Evolutionary conservation across 1,139 yeast species (phyloP).

Genomic region (Blastobotrys indianensis): DNA sequence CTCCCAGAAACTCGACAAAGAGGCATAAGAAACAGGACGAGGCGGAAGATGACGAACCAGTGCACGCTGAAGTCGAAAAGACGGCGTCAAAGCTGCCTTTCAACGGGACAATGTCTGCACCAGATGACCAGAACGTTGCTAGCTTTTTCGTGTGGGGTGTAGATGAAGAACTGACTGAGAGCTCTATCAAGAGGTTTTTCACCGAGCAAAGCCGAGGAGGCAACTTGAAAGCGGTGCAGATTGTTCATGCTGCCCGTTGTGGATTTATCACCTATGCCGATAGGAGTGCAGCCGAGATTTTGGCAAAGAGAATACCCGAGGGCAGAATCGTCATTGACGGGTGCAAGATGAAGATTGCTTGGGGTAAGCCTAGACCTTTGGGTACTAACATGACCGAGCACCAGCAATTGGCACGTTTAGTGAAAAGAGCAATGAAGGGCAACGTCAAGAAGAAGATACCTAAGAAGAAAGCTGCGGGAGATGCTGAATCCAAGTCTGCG

Average conservation of each 20-base stretch:
- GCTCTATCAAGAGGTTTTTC: slow-evolving; percentile 47
- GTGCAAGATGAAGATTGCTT: slow-evolving; percentile 53
- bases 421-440: slow-evolving; percentile 47
- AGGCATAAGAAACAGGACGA: slow-evolving; percentile 4
- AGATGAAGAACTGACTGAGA: slow-evolving; percentile 60
- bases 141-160: slow-evolving; percentile 73
- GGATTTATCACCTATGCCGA: slow-evolving; percentile 55
- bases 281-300: slow-evolving; percentile 50
- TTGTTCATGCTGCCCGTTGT: slow-evolving; percentile 59
- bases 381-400: slow-evolving; percentile 47
- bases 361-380: slow-evolving; percentile 56
- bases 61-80: slow-evolving; percentile 43
- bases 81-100: slow-evolving; percentile 54
- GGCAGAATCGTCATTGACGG: slow-evolving; percentile 40
- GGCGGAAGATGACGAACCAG: slow-evolving; percentile 12
- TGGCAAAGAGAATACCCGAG: slow-evolving; percentile 30
- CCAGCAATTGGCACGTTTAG: slow-evolving; percentile 48
- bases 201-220: slow-evolving; percentile 35
- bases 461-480: not conserved
- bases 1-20: not conserved
- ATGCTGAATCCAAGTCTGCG: too few relatives aligned
- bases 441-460: slow-evolving; percentile 7
- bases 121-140: slow-evolving; percentile 42
- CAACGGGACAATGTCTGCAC: slow-evolving; percentile 43
- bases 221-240: slow-evolving; percentile 42